phyloP scores from a whole-genome alignment of 768 basidiomycete species.

The Boletales sp. region DNA sequence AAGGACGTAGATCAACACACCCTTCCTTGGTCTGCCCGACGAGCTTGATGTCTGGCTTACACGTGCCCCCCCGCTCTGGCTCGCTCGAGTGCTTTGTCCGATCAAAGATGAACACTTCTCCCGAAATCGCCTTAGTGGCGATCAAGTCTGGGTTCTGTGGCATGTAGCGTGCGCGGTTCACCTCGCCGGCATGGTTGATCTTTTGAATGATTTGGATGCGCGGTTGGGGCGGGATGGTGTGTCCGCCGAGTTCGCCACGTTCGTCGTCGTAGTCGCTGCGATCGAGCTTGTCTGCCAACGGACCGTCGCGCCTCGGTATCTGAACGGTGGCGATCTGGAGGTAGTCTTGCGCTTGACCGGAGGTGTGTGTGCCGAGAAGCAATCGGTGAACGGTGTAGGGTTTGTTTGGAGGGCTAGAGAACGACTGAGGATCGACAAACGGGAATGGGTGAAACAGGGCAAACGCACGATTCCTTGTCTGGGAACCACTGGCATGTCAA shows the following conservation, averaged over 20 bases:
- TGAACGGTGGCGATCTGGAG: slow-evolving; percentile 94
- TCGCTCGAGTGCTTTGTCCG: slow-evolving; percentile 95
- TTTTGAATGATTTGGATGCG: slow-evolving; percentile 87
- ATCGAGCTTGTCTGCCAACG: slow-evolving; percentile 74
- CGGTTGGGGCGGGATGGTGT: slow-evolving; percentile 79
- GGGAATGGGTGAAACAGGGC: background rate
- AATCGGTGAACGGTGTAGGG: slow-evolving; percentile 94
- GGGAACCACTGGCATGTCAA: slow-evolving; percentile 99
- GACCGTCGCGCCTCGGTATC: slow-evolving; percentile 78
- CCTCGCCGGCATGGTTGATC: slow-evolving; percentile 94
- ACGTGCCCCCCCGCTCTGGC: slow-evolving; percentile 78
- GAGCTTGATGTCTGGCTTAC: slow-evolving; percentile 87
- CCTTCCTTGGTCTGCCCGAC: slow-evolving; percentile 93
- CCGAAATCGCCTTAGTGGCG: slow-evolving; percentile 89
- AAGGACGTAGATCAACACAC: slow-evolving; percentile 41
- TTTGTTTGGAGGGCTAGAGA: slow-evolving; percentile 76
- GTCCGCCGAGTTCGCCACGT: slow-evolving; percentile 90
- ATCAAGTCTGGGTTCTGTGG: slow-evolving; percentile 97
- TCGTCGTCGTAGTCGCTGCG: slow-evolving; percentile 85
- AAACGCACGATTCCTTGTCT: slow-evolving; percentile 86
- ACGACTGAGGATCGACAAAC: background rate
- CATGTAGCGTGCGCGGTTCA: slow-evolving; percentile 98
- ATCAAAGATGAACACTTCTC: slow-evolving; percentile 94
- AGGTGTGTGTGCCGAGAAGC: slow-evolving; percentile 96
- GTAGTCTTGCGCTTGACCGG: slow-evolving; percentile 89